Conservation (phyloP, 2,329 filamentous ascomycete genomes). For the Chaetomium olivaceum region DNA sequence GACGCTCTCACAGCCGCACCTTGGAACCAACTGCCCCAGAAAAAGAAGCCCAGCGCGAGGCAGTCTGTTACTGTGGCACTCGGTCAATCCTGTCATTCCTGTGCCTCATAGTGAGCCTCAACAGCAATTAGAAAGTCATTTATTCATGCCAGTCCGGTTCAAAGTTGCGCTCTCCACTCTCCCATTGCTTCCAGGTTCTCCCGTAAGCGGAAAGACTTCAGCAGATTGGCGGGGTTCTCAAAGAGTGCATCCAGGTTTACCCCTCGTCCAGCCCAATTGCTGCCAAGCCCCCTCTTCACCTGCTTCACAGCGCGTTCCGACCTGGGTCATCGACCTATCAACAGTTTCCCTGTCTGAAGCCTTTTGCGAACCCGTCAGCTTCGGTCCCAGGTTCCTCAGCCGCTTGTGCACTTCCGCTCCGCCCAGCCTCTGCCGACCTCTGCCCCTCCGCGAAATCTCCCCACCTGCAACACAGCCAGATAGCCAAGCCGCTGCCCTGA, state of each 20-base stretch:
- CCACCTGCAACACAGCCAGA: conserved; percentile 15
- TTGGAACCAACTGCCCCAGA: not conserved
- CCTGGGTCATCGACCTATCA: conserved; percentile 16
- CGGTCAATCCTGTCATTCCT: not conserved
- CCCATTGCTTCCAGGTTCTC: not conserved
- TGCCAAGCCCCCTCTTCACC: conserved; percentile 27
- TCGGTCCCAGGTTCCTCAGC: conserved; percentile 23
- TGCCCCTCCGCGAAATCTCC: not conserved
- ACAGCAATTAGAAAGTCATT: not conserved
- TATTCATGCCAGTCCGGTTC: not conserved
- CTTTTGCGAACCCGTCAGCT: not conserved
- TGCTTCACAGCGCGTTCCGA: conserved; percentile 27
- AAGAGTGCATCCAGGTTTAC: conserved; percentile 10
- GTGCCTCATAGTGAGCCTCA: not conserved
- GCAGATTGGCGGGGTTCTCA: conserved; percentile 19
- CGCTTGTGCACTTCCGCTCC: conserved; percentile 23
- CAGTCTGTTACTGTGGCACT: not conserved
- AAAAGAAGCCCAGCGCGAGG: not conserved
- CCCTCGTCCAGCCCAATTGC: conserved; percentile 31
- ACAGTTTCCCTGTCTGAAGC: not conserved
- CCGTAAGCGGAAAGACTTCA: conserved; percentile 3
- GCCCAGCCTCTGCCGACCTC: conserved; percentile 16
- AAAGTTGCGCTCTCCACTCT: not conserved
- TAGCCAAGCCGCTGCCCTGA: not conserved
- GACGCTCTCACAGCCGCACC: conserved; percentile 3